Evolutionary conservation across 2,329 filamentous ascomycete species (phyloP).

Genomic region (Rhexocercosporidium sp.): DNA sequence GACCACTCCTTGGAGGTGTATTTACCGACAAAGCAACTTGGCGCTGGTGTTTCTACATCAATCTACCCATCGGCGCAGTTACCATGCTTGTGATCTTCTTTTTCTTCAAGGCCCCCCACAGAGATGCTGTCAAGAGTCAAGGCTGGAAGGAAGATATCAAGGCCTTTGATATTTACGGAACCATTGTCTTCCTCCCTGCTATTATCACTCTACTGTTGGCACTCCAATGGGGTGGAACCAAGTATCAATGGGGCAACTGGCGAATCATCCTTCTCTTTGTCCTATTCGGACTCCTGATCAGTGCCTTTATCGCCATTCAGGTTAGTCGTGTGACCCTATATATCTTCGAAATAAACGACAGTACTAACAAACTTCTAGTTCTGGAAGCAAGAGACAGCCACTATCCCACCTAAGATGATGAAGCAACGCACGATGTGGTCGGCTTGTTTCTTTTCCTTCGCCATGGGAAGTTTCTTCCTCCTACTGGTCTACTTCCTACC

Average conservation of each 20-base stretch:
- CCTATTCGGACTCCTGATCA: constrained; percentile 40
- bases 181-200: constrained; percentile 43
- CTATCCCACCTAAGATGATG: constrained; percentile 47
- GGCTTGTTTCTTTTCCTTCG: constrained; percentile 43
- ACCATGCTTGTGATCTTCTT: constrained; percentile 48
- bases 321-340: not conserved
- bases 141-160: constrained; percentile 39
- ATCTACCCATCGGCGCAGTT: constrained; percentile 44
- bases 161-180: constrained; percentile 45
- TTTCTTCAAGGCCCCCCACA: constrained; percentile 48
- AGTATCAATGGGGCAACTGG: constrained; percentile 44
- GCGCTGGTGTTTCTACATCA: constrained; percentile 41
- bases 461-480: constrained; percentile 45
- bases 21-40: constrained; percentile 41
- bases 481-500: constrained; percentile 51
- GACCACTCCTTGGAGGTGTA: constrained; percentile 42
- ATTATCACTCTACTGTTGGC: constrained; percentile 47
- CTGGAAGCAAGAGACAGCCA: constrained; percentile 47
- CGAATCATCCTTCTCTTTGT: constrained; percentile 45
- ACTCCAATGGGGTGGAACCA: constrained; percentile 48
- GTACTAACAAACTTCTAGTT: constrained; percentile 22
- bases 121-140: constrained; percentile 44
- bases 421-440: constrained; percentile 45
- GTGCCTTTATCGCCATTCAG: constrained; percentile 43
- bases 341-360: not conserved